Evolutionary conservation across 345 rosid genomes (phyloP), one percentile per base, ranked within the genome.

Genomic region (Acer campestre): DNA sequence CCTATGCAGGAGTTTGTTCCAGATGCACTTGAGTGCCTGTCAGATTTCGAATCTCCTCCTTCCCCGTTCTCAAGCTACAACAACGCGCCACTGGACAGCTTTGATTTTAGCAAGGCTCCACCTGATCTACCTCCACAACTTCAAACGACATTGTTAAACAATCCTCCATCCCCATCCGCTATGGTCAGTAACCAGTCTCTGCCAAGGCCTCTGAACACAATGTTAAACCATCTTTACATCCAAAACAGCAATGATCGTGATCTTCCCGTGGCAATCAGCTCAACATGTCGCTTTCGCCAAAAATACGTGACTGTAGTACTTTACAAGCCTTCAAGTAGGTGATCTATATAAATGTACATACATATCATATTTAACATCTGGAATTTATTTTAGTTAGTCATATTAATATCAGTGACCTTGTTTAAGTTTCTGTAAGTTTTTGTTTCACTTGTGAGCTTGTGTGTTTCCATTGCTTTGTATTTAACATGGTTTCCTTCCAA

Each of bases 51-150:
- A 61, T 20, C 79, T 69, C 91, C 95, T 48, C 80, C 90, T 62
- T 91, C 95, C 27, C 95, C 95, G 1, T 71, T 73, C 68, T 85
- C 88, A 74, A 89, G 92, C 82, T 91, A 91, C 64, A 72, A 81
- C 70, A 89, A 75, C 58, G 74, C 73, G 58, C 51, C 80, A 16
- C 44, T 87, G 22, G 61, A 31, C 7, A 87, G 84, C 6, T 70
- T 23, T 3, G 94, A 91, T 78, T 85, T 89, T 38, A 77, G 85
- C 53, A 89, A 87, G 82, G 81, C 72, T 29, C 94, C 92, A 2
- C 94, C 92, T 7, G 87, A 83, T 3, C 79, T 91, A 40, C 94
- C 94, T 68, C 88, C 91, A 56, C 89, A 87, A 31, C 83, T 91
- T 76, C 79, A 70, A 53, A 66, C 35, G 38, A 80, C 84, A 20